Evolutionary conservation across 2,329 filamentous ascomycete genomes (phyloP).

Genomic region (Sporothrix pseudoabietina): DNA sequence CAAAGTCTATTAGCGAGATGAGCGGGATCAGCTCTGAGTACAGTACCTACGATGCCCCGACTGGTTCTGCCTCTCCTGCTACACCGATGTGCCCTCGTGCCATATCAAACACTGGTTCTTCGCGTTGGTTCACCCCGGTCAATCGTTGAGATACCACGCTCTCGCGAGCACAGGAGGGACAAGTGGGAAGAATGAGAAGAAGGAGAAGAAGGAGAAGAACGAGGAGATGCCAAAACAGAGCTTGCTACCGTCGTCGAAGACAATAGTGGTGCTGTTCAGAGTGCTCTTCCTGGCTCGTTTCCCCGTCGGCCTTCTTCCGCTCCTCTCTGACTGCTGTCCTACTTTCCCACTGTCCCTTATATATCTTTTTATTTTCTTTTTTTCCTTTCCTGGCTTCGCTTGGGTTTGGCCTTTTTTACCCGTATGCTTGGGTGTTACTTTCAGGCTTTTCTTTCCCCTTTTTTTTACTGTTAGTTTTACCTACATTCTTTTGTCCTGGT

Average conservation of each 20-base stretch:
- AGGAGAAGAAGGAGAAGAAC: background rate
- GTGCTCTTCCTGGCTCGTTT: background rate
- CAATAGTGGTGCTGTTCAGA: background rate
- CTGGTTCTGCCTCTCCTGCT: background rate
- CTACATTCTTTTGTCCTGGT: constrained; percentile 12
- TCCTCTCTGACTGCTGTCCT: no score
- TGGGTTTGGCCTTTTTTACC: constrained; percentile 11
- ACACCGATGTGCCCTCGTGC: background rate
- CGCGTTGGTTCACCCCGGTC: background rate
- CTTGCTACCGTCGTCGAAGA: background rate
- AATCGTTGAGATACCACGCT: background rate
- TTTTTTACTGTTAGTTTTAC: background rate
- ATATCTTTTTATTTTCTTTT: background rate
- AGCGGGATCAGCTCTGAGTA: background rate
- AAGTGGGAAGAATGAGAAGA: background rate
- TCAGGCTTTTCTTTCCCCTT: background rate
- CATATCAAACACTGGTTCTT: background rate
- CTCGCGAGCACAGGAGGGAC: no score
- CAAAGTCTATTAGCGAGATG: background rate
- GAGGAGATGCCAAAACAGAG: background rate
- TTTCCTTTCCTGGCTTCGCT: background rate
- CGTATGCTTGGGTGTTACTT: background rate
- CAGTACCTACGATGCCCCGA: background rate
- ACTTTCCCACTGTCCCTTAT: no score
- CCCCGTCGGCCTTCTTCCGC: background rate